phyloP scores from a whole-genome alignment of 306 rosid species.

The Corylus avellana region DNA sequence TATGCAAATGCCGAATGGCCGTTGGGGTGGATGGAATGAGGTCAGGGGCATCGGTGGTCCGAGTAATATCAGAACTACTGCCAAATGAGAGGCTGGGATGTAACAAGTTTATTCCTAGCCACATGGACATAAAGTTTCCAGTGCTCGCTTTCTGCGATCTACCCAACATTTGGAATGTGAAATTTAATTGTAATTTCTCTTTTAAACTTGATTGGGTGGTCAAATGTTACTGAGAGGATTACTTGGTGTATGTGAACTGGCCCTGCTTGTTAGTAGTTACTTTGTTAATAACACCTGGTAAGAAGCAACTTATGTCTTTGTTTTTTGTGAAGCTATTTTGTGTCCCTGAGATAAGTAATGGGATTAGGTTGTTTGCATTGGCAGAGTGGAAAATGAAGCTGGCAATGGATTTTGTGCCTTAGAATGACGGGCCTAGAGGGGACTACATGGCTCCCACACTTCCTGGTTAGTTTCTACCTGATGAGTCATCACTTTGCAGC shows the following conservation, averaged over 20 bases:
- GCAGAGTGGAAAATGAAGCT: neutral
- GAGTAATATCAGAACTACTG: constrained; percentile 36
- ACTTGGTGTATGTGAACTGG: constrained; percentile 3
- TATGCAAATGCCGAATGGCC: too few relatives aligned
- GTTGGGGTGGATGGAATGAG: constrained; percentile 45
- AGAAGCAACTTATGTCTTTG: neutral
- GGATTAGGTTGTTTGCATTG: neutral
- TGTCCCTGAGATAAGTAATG: neutral
- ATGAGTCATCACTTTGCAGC: neutral
- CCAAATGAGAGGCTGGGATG: constrained; percentile 34
- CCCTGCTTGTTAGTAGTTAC: constrained; percentile 6
- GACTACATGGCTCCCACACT: neutral
- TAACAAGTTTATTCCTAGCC: constrained; percentile 34
- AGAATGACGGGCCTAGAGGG: too few relatives aligned
- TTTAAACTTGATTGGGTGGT: constrained; percentile 18
- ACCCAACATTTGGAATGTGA: constrained; percentile 13
- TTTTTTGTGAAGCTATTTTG: neutral
- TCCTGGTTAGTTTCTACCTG: neutral
- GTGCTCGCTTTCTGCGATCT: constrained; percentile 6
- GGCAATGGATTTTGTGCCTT: neutral
- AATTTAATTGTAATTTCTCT: constrained; percentile 15
- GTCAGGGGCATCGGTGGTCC: constrained; percentile 35
- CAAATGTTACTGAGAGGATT: constrained; percentile 5
- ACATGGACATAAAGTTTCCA: constrained; percentile 22
- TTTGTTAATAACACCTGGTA: constrained; percentile 11